Conservation (phyloP, 1,284 basidiomycete genomes). For the Grifola frondosa region DNA sequence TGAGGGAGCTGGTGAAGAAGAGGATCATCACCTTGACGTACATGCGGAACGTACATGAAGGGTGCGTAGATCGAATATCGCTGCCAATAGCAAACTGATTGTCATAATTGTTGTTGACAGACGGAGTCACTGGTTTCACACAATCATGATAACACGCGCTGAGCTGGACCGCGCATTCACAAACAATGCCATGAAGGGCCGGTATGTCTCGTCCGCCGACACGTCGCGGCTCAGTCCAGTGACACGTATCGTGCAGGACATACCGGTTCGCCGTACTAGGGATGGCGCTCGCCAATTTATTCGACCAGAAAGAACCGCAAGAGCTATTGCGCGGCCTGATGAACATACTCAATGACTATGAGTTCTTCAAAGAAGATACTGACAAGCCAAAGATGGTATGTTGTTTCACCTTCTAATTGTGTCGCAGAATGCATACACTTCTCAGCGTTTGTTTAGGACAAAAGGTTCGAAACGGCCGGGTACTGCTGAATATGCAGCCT, state of each 20-base stretch:
- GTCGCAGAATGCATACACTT: constrained; percentile 7
- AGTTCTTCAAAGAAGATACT: constrained; percentile 67
- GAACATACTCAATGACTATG: constrained; percentile 74
- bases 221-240: too few relatives aligned
- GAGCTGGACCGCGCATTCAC: constrained; percentile 76
- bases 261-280: constrained; percentile 78
- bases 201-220: constrained; percentile 56
- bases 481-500: constrained; percentile 59
- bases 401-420: constrained; percentile 6
- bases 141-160: constrained; percentile 69
- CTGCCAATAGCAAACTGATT: constrained; percentile 6
- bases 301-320: constrained; percentile 75
- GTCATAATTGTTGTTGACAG: constrained; percentile 38
- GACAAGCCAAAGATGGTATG: constrained; percentile 77
- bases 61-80: constrained; percentile 46
- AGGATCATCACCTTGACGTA: constrained; percentile 82
- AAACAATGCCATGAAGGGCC: constrained; percentile 73
- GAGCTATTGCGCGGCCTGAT: constrained; percentile 76
- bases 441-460: constrained; percentile 59
- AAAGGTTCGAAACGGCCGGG: constrained; percentile 52
- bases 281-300: constrained; percentile 77
- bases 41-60: constrained; percentile 80
- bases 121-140: constrained; percentile 86
- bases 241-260: constrained; percentile 47
- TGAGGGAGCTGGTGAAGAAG: constrained; percentile 78